Base-by-base conservation (phyloP, 768 basidiomycete genomes). In the Pleurotus eryngii region DNA sequence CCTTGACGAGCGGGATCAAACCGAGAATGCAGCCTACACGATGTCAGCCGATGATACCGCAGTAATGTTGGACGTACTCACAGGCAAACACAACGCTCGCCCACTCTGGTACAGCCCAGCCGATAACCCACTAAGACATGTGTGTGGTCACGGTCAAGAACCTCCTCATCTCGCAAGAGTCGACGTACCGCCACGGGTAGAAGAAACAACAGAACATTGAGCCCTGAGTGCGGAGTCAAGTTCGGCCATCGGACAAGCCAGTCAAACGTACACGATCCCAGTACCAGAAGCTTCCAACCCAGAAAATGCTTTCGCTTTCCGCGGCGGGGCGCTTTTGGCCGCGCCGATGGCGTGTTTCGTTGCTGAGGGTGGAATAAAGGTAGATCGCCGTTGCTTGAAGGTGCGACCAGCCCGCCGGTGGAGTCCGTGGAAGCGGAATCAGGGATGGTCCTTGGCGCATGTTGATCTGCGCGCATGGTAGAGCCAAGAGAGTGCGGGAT, bases 1-100 rank as follows among this genome's bases (percentile, higher is more conserved):
- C 87, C 73, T 88, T 86, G 49, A 92, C 90, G 26, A 92, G 77
- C 3, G 92, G 92, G 24, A 92, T 81, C 69, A 94, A 81, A 8
- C 87, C 81, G 24, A 90, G 70, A 60, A 86, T 76, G 59, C 81
- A 87, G 55, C 84, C 87, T 90, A 37, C 45, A 39, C 9, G 15
- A 51, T 57, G 37, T 46, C 46, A 47, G 45, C 42, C 46, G 45
- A n/a, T 20, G 24, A 45, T 1, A 38, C 42, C 39, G 35, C 26
- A 11, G 17, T 43, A 35, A 17, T 20, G 26, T 46, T 46, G 5
- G 4, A 20, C 24, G 59, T 58, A 67, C 85, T 67, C 60, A 89
- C 90, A 79, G 37, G 80, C 69, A 63, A 91, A 91, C 20, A 85
- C 77, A 18, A 89, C 64, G 4, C 75, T 79, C 57, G 84, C 76